Evolutionary conservation across 768 basidiomycete genomes (phyloP).

Genomic region (Agrocybe pediades): DNA sequence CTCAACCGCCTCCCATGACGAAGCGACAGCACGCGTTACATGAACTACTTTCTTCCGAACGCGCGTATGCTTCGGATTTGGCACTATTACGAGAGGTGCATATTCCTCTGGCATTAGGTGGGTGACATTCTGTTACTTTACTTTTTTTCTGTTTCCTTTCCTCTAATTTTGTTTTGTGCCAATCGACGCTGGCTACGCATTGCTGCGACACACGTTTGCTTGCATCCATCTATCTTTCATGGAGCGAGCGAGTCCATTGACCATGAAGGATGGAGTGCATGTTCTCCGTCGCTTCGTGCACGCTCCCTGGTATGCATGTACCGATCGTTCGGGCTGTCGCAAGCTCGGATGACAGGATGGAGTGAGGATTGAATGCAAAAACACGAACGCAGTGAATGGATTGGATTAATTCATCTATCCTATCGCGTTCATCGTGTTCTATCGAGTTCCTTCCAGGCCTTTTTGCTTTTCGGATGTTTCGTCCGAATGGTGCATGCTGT

Average conservation of each 20-base stretch:
- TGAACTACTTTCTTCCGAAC: slow-evolving; percentile 78
- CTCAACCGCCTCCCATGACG: slow-evolving; percentile 41
- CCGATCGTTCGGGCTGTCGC: not conserved
- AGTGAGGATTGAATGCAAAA: not conserved
- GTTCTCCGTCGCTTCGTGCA: not conserved
- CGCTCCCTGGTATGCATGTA: not conserved
- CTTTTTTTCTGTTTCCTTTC: slow-evolving; percentile 12
- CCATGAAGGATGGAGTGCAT: not conserved
- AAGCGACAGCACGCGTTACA: slow-evolving; percentile 79
- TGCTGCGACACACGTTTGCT: not conserved
- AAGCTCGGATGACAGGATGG: not conserved
- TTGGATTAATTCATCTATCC: not conserved
- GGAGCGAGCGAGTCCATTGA: not conserved
- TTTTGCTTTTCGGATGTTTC: not conserved
- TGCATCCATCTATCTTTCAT: not conserved
- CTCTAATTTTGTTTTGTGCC: not conserved
- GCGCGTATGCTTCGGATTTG: slow-evolving; percentile 83
- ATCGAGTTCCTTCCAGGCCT: too few relatives aligned
- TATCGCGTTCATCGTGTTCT: not conserved
- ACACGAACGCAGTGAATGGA: too few relatives aligned
- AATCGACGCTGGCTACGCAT: not conserved
- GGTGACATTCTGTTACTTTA: slow-evolving; percentile 22
- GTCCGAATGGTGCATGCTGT: not conserved
- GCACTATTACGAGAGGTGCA: slow-evolving; percentile 77
- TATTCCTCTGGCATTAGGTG: slow-evolving; percentile 77